Percentiles rank a stretch among this genome's conserved stretches.
Conservation (phyloP, 148 eudicot genomes). For the Silene uniflora region DNA sequence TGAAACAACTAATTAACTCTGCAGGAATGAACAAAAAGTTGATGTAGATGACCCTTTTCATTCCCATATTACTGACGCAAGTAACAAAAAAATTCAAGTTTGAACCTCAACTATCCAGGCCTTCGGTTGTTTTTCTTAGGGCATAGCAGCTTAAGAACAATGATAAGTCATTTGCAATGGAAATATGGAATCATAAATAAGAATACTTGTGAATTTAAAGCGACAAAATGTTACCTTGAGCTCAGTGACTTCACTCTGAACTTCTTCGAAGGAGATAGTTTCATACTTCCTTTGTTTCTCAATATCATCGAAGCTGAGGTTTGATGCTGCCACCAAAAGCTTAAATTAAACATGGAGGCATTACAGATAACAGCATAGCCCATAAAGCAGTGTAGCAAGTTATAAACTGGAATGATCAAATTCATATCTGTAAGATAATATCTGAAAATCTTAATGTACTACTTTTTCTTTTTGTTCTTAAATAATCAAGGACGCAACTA, state of each 20-base stretch:
- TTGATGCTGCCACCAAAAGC: constrained; percentile 62
- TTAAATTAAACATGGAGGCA: not conserved
- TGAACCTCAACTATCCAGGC: not conserved
- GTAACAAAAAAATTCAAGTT: not conserved
- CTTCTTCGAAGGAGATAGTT: constrained; percentile 63
- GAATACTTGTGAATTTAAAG: not conserved
- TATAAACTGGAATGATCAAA: not conserved
- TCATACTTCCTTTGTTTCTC: constrained; percentile 64
- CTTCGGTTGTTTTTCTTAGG: not conserved
- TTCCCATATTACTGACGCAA: not conserved
- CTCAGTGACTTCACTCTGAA: constrained; percentile 47
- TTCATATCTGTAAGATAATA: not conserved
- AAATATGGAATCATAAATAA: not conserved
- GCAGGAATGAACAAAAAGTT: not conserved
- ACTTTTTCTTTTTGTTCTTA: not conserved
- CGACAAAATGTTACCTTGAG: constrained; percentile 58
- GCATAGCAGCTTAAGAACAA: not conserved
- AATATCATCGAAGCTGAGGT: constrained; percentile 56
- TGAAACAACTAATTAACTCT: not conserved
- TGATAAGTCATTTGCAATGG: not conserved
- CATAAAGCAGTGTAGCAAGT: not conserved
- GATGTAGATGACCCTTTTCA: not conserved
- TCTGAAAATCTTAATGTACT: not conserved
- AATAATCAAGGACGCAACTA: not conserved
- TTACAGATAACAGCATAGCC: constrained; percentile 7